Evolutionary conservation across 495 filamentous ascomycete genomes (phyloP).

Genomic region (Cercophora newfieldiana): DNA sequence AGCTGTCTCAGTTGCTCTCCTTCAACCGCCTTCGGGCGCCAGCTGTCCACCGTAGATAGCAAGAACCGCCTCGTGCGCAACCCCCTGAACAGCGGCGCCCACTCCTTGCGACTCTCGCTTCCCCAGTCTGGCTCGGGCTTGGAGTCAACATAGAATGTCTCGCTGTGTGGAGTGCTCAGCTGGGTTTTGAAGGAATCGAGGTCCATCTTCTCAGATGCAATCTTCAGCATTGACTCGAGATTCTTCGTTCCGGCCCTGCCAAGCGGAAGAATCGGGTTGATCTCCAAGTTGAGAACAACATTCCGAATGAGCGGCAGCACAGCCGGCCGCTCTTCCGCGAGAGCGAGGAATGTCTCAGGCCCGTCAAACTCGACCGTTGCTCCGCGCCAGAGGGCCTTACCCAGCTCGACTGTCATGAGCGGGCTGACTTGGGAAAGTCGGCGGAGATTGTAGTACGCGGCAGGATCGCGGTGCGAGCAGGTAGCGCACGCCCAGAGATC

Average conservation of each 20-base stretch:
- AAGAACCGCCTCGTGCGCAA: neutral
- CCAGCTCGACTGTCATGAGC: slow-evolving; percentile 3
- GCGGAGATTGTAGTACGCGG: neutral
- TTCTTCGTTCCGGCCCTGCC: slow-evolving; percentile 1
- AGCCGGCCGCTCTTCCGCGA: slow-evolving; percentile 11
- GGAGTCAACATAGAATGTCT: neutral
- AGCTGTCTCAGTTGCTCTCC: neutral
- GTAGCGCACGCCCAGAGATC: neutral
- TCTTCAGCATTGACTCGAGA: neutral
- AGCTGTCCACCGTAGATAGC: neutral
- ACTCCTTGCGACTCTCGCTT: neutral
- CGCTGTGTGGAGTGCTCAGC: neutral
- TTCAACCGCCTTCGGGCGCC: neutral
- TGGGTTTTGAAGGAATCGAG: neutral
- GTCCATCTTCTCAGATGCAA: neutral
- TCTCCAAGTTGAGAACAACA: slow-evolving; percentile 8
- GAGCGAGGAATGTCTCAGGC: neutral
- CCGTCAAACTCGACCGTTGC: slow-evolving; percentile 9
- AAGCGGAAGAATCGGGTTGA: neutral
- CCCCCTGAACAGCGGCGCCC: slow-evolving; percentile 7
- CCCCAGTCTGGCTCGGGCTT: neutral
- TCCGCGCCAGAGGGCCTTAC: neutral
- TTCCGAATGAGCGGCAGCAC: neutral
- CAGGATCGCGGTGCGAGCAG: neutral
- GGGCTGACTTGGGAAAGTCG: slow-evolving; percentile 6